Percentiles rank a stretch among this genome's conserved stretches.
These are phyloP conservation scores for Meyerozyma smithsonii DNA, from an alignment of 1,139 yeast species.

Conservation along the genomic window DNA sequence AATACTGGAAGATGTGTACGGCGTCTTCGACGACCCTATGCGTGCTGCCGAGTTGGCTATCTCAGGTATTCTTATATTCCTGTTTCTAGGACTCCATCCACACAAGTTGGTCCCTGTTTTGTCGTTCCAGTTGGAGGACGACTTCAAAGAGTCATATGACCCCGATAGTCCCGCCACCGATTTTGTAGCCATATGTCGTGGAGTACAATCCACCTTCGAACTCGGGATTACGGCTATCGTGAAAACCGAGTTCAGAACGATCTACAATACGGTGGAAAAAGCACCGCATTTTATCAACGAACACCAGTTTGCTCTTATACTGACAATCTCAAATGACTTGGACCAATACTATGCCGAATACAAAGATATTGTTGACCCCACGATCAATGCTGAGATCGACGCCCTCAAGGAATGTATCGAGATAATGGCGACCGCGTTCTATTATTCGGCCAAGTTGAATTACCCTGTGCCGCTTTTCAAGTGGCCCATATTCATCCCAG, in stretches of 20 bases:
- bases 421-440: constrained; percentile 12
- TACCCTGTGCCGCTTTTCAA: constrained; percentile 26
- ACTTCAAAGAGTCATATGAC: background rate
- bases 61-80: constrained; percentile 21
- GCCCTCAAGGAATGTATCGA: constrained; percentile 10
- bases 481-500: constrained; percentile 21
- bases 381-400: constrained; percentile 10
- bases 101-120: constrained; percentile 21
- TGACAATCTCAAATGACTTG: constrained; percentile 11
- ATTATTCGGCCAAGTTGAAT: constrained; percentile 13
- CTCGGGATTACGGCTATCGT: background rate
- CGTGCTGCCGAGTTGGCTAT: constrained; percentile 19
- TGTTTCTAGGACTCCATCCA: constrained; percentile 30
- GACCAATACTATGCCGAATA: constrained; percentile 4
- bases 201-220: background rate
- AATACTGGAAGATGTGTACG: background rate
- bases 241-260: background rate
- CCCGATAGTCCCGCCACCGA: background rate
- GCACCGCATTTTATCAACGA: background rate
- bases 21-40: background rate
- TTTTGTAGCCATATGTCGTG: constrained; percentile 1
- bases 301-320: constrained; percentile 18
- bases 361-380: constrained; percentile 2
- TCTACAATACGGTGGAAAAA: background rate
- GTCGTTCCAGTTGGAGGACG: background rate